Evolutionary conservation across 768 basidiomycete genomes (phyloP).

Genomic region (Termitomyces sp.): DNA sequence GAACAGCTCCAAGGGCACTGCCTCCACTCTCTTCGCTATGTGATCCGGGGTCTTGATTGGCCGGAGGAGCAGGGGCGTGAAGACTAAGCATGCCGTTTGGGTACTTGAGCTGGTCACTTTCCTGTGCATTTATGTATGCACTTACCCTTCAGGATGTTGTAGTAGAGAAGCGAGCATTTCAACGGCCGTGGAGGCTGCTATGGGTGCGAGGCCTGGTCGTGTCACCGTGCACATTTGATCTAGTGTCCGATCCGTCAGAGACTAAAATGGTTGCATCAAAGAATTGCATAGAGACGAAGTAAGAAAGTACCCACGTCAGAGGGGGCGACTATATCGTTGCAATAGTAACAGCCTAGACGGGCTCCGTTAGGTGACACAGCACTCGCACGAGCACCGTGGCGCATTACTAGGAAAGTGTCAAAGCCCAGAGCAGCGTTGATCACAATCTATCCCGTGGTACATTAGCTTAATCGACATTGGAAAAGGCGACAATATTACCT

Average conservation of each 20-base stretch:
- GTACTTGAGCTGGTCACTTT: neutral
- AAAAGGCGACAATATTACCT: constrained; percentile 43
- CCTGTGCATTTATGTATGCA: neutral
- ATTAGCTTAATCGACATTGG: neutral
- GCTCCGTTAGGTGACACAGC: constrained; percentile 22
- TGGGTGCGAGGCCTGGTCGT: constrained; percentile 88
- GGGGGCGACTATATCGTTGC: constrained; percentile 97
- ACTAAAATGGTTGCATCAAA: constrained; percentile 1
- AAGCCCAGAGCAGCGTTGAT: constrained; percentile 95
- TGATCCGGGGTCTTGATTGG: constrained; percentile 26
- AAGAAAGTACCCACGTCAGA: constrained; percentile 60
- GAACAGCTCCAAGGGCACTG: constrained; percentile 80
- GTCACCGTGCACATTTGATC: constrained; percentile 99
- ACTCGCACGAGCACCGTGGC: constrained; percentile 72
- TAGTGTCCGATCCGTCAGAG: constrained; percentile 79
- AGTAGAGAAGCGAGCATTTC: constrained; percentile 86
- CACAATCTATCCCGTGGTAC: constrained; percentile 57
- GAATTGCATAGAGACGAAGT: neutral
- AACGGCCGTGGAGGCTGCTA: constrained; percentile 89
- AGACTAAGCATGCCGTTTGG: constrained; percentile 18
- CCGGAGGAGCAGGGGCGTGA: constrained; percentile 69
- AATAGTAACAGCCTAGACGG: constrained; percentile 91
- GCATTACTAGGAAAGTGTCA: constrained; percentile 95
- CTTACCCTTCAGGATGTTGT: constrained; percentile 85
- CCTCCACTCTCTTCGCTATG: constrained; percentile 28